These are phyloP conservation scores for Epipyxis sp. DNA, from an alignment of 108 stramenopile species.

Conservation along the genomic window DNA sequence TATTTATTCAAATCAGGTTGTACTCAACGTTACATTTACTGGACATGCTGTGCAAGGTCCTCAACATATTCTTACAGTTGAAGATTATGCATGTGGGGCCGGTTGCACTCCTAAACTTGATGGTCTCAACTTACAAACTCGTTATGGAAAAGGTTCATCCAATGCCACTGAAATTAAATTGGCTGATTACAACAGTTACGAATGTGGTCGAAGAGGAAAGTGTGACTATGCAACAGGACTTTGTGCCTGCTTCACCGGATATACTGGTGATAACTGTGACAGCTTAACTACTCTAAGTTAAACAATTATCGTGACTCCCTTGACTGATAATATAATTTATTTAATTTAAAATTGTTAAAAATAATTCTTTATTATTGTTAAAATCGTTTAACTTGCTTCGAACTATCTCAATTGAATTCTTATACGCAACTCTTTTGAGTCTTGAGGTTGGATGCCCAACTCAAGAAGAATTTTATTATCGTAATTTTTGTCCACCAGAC, in stretches of 20 bases:
- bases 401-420: too few species aligned
- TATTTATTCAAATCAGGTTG: background rate
- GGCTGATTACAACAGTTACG: conserved; percentile 29
- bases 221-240: conserved; percentile 55
- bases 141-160: background rate
- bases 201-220: conserved; percentile 50
- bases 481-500: too few species aligned
- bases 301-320: too few species aligned
- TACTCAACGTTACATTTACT: conserved; percentile 25
- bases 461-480: too few species aligned
- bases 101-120: conserved; percentile 23
- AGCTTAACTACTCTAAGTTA: conserved; percentile 20
- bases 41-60: conserved; percentile 11
- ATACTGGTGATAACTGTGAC: conserved; percentile 49
- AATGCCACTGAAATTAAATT: background rate
- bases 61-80: conserved; percentile 18
- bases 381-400: too few species aligned
- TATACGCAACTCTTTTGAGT: too few species aligned
- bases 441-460: too few species aligned
- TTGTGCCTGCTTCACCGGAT: conserved; percentile 68
- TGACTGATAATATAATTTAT: too few species aligned
- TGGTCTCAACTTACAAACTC: conserved; percentile 16
- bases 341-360: too few species aligned
- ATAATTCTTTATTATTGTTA: too few species aligned
- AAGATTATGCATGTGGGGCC: conserved; percentile 12